A percentile compares a stretch with the other conserved stretches of the same genome.
These are phyloP conservation scores for Talaromyces sp. DNA, from an alignment of 2,329 filamentous ascomycete species.

Conservation along the genomic window DNA sequence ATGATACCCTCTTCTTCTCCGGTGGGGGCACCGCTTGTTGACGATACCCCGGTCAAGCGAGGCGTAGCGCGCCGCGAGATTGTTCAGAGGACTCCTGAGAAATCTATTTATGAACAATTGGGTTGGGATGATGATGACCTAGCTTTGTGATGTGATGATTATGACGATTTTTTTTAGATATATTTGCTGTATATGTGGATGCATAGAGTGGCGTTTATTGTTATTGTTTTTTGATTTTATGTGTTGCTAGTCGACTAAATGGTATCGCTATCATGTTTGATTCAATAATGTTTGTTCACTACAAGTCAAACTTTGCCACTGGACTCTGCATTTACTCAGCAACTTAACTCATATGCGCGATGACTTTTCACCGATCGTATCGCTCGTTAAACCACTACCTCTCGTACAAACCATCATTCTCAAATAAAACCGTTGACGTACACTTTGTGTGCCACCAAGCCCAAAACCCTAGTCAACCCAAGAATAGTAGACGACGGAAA, in stretches of 20 bases:
- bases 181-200: neutral
- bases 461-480: neutral
- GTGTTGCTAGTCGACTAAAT: neutral
- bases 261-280: neutral
- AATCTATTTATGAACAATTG: slow-evolving; percentile 38
- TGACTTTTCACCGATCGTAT: neutral
- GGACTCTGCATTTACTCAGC: neutral
- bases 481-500: neutral
- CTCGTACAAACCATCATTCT: neutral
- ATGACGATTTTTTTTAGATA: neutral
- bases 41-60: neutral
- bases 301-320: neutral
- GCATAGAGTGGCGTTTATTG: neutral
- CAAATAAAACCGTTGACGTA: neutral
- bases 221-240: neutral
- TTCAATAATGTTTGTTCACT: neutral
- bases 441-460: neutral
- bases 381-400: neutral
- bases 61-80: neutral
- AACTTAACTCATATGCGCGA: too few species aligned
- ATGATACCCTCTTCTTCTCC: neutral
- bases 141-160: neutral
- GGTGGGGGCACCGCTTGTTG: neutral
- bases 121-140: slow-evolving; percentile 38
- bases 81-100: slow-evolving; percentile 22